Percentiles rank a stretch among this genome's conserved stretches.
phyloP scores from a whole-genome alignment of 2,329 filamentous ascomycete genomes.

The Grosmannia clavigera region DNA sequence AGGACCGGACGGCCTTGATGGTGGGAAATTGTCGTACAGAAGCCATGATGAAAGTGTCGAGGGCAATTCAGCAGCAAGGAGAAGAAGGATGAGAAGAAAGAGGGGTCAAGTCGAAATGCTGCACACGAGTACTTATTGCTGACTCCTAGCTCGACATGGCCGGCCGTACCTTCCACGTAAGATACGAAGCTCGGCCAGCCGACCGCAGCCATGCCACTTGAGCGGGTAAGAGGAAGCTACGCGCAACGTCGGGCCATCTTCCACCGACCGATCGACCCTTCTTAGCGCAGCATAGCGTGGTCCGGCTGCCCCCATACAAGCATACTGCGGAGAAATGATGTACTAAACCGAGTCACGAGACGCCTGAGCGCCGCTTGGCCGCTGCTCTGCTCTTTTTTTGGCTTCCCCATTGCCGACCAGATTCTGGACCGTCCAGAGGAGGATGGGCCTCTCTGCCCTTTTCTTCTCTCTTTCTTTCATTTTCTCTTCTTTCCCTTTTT shows the following conservation, averaged over 20 bases:
- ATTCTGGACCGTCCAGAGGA: neutral
- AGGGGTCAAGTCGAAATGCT: neutral
- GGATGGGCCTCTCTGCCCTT: neutral
- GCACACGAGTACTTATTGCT: neutral
- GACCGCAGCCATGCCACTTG: neutral
- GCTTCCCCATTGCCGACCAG: neutral
- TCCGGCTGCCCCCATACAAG: neutral
- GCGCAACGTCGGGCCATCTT: neutral
- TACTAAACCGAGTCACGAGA: neutral
- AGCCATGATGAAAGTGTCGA: slow-evolving; percentile 24
- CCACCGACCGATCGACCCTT: neutral
- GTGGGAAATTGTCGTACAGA: slow-evolving; percentile 51
- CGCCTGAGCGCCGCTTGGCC: neutral
- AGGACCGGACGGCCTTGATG: slow-evolving; percentile 65
- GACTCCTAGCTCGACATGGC: neutral
- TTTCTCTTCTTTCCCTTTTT: neutral
- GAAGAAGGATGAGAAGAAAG: neutral
- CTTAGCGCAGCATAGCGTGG: neutral
- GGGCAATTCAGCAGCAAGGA: no score
- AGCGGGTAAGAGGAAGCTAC: neutral
- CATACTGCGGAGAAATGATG: neutral
- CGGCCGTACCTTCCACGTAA: neutral
- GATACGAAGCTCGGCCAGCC: neutral
- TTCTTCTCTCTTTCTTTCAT: neutral
- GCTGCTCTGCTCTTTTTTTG: neutral